phyloP scores from a whole-genome alignment of 1,139 yeast species.

The Debaryomycetaceae sp. region DNA sequence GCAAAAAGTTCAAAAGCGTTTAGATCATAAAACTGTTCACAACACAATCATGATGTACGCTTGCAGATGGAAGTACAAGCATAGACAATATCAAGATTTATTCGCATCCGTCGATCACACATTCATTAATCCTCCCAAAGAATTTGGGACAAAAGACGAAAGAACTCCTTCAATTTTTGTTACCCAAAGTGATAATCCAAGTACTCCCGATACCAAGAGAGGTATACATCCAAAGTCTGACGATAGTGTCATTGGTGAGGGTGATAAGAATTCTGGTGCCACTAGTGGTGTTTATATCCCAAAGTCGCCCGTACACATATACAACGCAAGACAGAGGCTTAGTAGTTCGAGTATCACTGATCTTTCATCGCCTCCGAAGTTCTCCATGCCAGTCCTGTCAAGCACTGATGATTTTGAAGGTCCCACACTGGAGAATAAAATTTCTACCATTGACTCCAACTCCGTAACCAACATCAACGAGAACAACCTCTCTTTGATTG shows the following conservation, averaged over 20 bases:
- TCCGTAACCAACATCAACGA: slow-evolving; percentile 4
- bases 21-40: slow-evolving; percentile 47
- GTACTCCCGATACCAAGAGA: background rate
- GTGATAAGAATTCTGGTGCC: slow-evolving; percentile 8
- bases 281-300: slow-evolving; percentile 30
- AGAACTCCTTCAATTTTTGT: slow-evolving; percentile 17
- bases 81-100: slow-evolving; percentile 20
- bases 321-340: slow-evolving; percentile 12
- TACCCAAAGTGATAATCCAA: slow-evolving; percentile 6
- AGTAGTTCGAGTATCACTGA: background rate
- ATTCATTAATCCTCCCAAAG: background rate
- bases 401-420: slow-evolving; percentile 1
- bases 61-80: slow-evolving; percentile 53
- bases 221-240: background rate
- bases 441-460: slow-evolving; percentile 6
- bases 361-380: slow-evolving; percentile 13
- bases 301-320: slow-evolving; percentile 26
- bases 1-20: slow-evolving; percentile 56
- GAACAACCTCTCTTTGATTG: slow-evolving; percentile 16
- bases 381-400: slow-evolving; percentile 17
- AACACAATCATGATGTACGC: slow-evolving; percentile 59
- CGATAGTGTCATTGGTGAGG: background rate
- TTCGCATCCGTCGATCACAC: background rate
- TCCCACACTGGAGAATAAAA: slow-evolving; percentile 2
- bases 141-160: slow-evolving; percentile 2